Conservation (phyloP, 163 green algal genomes). For the Coccomyxa subellipsoidea region DNA sequence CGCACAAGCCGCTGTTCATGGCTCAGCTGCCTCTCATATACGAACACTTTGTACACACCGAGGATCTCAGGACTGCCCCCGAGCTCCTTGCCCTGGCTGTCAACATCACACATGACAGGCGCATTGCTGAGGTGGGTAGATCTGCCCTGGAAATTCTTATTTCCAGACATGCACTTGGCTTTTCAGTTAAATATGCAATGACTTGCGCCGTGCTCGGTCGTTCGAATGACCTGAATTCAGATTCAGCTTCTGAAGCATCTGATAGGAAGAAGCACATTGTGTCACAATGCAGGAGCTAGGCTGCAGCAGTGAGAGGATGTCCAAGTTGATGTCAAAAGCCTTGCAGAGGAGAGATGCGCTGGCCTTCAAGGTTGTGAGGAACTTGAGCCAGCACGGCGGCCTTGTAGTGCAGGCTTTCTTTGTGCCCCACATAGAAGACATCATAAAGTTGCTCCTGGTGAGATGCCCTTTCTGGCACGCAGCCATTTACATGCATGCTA, state of each 20-base stretch:
- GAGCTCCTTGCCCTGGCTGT: constrained; percentile 83
- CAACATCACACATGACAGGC: constrained; percentile 73
- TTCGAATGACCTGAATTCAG: no score
- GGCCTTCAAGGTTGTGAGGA: neutral
- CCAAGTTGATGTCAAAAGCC: neutral
- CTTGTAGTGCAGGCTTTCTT: neutral
- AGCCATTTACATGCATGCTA: no score
- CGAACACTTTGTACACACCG: constrained; percentile 15
- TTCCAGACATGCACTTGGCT: no score
- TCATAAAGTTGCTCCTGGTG: neutral
- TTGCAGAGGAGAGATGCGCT: neutral
- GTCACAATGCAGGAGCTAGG: neutral
- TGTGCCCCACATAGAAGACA: neutral
- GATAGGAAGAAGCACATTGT: neutral
- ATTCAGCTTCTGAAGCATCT: no score
- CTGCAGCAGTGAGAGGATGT: neutral
- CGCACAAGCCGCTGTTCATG: constrained; percentile 72
- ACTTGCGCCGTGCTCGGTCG: neutral
- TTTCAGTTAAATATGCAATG: neutral
- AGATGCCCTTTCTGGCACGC: no score
- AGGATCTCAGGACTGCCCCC: constrained; percentile 37
- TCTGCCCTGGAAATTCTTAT: neutral
- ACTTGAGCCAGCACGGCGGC: neutral
- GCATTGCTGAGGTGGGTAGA: constrained; percentile 62
- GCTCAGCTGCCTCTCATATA: constrained; percentile 51